Evolutionary conservation across 805 yeast genomes (phyloP).

Genomic region (Schwanniomyces polymorphus): DNA sequence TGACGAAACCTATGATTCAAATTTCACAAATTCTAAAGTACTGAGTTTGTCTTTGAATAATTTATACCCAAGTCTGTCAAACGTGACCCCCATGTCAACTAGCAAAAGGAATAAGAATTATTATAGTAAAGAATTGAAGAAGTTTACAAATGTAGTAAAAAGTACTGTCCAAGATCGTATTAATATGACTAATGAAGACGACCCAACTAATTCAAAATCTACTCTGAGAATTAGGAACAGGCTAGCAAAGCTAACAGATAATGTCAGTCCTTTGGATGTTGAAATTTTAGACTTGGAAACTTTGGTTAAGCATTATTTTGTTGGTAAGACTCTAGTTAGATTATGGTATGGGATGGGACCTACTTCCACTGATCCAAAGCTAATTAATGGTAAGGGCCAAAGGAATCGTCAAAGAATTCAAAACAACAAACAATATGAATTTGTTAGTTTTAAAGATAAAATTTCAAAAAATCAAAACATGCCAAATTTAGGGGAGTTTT

Average conservation of each 20-base stretch:
- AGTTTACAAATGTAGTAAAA: slow-evolving; percentile 66
- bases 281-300: slow-evolving; percentile 41
- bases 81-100: background rate
- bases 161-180: slow-evolving; percentile 67
- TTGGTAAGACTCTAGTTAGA: slow-evolving; percentile 32
- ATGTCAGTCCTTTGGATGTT: slow-evolving; percentile 34
- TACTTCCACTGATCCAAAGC: background rate
- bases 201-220: slow-evolving; percentile 11
- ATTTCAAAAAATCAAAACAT: slow-evolving; percentile 17
- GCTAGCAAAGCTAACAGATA: slow-evolving; percentile 36
- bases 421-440: slow-evolving; percentile 18
- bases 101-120: slow-evolving; percentile 25
- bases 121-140: slow-evolving; percentile 44
- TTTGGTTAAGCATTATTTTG: slow-evolving; percentile 27
- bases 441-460: slow-evolving; percentile 35
- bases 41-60: background rate
- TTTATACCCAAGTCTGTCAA: background rate
- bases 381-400: slow-evolving; percentile 3
- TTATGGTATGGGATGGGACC: slow-evolving; percentile 29
- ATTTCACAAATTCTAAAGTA: background rate
- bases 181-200: slow-evolving; percentile 17
- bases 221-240: slow-evolving; percentile 30
- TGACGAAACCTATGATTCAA: background rate
- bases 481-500: slow-evolving; percentile 15
- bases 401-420: slow-evolving; percentile 7